Evolutionary conservation across 164 flowering plant genomes (phyloP).

Genomic region (Kingdonia uniflora): DNA sequence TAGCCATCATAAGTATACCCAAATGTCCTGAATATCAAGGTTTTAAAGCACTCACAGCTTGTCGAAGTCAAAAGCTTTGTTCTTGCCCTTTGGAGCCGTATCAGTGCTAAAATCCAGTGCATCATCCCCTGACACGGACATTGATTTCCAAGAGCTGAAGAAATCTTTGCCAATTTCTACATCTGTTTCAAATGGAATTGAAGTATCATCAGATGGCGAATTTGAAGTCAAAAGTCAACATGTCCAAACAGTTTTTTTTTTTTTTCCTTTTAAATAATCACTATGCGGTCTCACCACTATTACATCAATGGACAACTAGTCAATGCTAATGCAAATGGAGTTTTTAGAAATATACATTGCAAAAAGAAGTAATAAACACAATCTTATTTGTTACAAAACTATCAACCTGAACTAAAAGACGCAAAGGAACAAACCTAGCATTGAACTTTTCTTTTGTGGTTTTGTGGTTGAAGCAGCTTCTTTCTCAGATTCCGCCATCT

Average conservation of each 20-base stretch:
- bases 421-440: constrained; percentile 32
- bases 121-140: constrained; percentile 38
- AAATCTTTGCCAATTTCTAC: constrained; percentile 64
- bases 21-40: neutral
- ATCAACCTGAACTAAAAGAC: neutral
- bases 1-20: neutral
- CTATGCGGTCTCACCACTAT: no score
- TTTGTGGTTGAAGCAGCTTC: constrained; percentile 24
- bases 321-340: no score
- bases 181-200: constrained; percentile 34
- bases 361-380: neutral
- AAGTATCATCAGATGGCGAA: constrained; percentile 1
- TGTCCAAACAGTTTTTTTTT: neutral
- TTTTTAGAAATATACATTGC: neutral
- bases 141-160: constrained; percentile 68
- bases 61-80: constrained; percentile 48
- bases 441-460: constrained; percentile 28
- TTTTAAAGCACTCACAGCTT: constrained; percentile 46
- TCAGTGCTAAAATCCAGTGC: constrained; percentile 49
- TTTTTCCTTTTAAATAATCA: no score
- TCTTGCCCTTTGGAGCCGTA: constrained; percentile 37
- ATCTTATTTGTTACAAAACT: no score
- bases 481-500: constrained; percentile 41
- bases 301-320: no score
- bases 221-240: neutral